Base-by-base conservation (phyloP, 1,284 basidiomycete species). In the Pisolithus thermaeus region DNA sequence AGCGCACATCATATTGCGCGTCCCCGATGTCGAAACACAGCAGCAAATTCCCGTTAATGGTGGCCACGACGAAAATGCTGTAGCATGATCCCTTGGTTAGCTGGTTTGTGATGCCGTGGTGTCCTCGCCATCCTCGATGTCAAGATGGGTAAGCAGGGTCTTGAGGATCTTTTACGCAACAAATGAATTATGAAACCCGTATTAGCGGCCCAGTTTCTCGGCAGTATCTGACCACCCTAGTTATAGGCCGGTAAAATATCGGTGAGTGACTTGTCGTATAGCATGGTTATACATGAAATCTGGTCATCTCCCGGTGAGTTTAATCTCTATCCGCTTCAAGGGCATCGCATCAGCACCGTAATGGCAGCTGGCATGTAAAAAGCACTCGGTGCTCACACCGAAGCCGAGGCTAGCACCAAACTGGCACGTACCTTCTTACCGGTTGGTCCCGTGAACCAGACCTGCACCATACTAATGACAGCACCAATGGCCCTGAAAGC, bases 41-140 rank as follows among this genome's bases (percentile, higher is more conserved):
- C 18, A 7, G 37, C 27, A 63, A 75, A 61, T 62, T 81, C 87
- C 74, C 87, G 85, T 20, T 20, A 20, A 20, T 20, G 18, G 18
- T 20, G 18, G 18, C 18, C 18, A 20, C 18, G 18, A 20, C 18
- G 18, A 59, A 89, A 61, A 95, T 77, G 22, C 91, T 93, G 69
- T 93, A 92, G 70, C 90, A 94, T 62, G 83, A 72, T 51, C 79
- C 65, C 58, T 89, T 87, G 50, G 70, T 61, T 45, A 67, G 62
- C 59, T 69, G 64, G 52, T 61, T 55, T 7, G 50, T 52, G 38
- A 47, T 12, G 41, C 23, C 12, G 3, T 44, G 23, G 23, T 25
- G 23, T 27, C 9, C 1, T 52, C 14, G 49, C 45, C 30, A n/a
- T n/a, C n/a, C n/a, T n/a, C n/a, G n/a, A n/a, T n/a, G 28, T 25